Percentiles rank a stretch among this genome's conserved stretches.
phyloP scores from a whole-genome alignment of 148 eudicot genomes.

The Heliamphora exappendiculata region DNA sequence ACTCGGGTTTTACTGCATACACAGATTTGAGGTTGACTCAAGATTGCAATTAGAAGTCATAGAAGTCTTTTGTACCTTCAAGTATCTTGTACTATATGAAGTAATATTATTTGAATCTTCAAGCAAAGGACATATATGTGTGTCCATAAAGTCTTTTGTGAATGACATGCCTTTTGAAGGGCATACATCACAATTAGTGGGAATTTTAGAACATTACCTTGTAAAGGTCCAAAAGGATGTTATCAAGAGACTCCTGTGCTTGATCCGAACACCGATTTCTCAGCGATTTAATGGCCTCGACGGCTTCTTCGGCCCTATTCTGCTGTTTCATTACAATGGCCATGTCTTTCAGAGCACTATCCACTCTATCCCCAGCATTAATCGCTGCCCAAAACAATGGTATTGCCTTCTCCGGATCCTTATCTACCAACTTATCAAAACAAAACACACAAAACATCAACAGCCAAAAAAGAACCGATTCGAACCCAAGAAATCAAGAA shows the following conservation, averaged over 20 bases:
- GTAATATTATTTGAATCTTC: too few species aligned
- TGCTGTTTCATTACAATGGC: constrained; percentile 99
- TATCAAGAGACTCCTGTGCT: constrained; percentile 95
- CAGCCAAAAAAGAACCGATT: background rate
- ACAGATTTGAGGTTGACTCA: too few species aligned
- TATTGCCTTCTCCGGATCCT: constrained; percentile 95
- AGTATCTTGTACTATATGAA: too few species aligned
- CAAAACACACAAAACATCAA: background rate
- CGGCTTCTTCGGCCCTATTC: constrained; percentile 86
- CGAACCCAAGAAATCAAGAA: too few species aligned
- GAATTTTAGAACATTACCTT: constrained; percentile 41
- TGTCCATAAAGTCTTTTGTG: too few species aligned
- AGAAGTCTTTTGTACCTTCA: too few species aligned
- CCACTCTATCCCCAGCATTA: constrained; percentile 95
- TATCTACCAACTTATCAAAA: constrained; percentile 69
- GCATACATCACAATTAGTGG: background rate
- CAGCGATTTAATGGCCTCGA: constrained; percentile 86
- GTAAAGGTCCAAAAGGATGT: constrained; percentile 84
- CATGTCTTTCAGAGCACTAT: constrained; percentile 96
- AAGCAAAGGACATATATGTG: too few species aligned
- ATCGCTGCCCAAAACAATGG: constrained; percentile 98
- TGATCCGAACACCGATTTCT: constrained; percentile 83
- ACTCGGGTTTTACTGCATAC: too few species aligned
- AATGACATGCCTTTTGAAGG: too few species aligned
- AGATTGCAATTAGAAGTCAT: too few species aligned